These are phyloP conservation scores for Yarrowia yakushimensis DNA, from an alignment of 805 yeast species.

Conservation along the genomic window DNA sequence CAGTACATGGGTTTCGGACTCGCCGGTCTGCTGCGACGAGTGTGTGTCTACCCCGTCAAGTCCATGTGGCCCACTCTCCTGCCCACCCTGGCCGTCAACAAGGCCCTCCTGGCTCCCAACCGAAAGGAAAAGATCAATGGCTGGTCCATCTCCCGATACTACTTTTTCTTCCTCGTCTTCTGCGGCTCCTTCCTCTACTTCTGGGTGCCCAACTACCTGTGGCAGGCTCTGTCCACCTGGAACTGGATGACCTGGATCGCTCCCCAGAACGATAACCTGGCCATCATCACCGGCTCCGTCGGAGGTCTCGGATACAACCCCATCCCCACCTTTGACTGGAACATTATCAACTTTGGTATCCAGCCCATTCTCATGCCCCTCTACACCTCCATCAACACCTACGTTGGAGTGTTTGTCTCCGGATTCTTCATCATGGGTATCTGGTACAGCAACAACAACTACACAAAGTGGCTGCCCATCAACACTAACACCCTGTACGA, in stretches of 20 bases:
- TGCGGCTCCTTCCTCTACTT: slow-evolving; percentile 50
- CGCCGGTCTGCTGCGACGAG: slow-evolving; percentile 55
- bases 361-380: slow-evolving; percentile 28
- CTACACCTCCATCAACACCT: slow-evolving; percentile 25
- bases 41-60: slow-evolving; percentile 44
- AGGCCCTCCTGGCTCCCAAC: slow-evolving; percentile 39
- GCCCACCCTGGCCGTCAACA: slow-evolving; percentile 47
- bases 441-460: slow-evolving; percentile 54
- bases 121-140: slow-evolving; percentile 50
- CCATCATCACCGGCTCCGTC: slow-evolving; percentile 59
- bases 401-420: slow-evolving; percentile 26
- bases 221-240: slow-evolving; percentile 59
- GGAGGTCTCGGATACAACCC: slow-evolving; percentile 43
- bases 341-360: slow-evolving; percentile 33
- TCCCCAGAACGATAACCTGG: slow-evolving; percentile 51
- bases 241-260: slow-evolving; percentile 60
- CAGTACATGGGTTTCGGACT: slow-evolving; percentile 52
- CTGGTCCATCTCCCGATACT: slow-evolving; percentile 56
- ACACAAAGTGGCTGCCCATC: slow-evolving; percentile 57
- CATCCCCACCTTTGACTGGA: slow-evolving; percentile 44
- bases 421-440: slow-evolving; percentile 45
- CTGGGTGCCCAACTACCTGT: slow-evolving; percentile 66
- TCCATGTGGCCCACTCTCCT: slow-evolving; percentile 52
- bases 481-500: slow-evolving; percentile 50
- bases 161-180: slow-evolving; percentile 47